phyloP scores from a whole-genome alignment of 495 filamentous ascomycete species.

The Podospora bellae-mahoneyi region DNA sequence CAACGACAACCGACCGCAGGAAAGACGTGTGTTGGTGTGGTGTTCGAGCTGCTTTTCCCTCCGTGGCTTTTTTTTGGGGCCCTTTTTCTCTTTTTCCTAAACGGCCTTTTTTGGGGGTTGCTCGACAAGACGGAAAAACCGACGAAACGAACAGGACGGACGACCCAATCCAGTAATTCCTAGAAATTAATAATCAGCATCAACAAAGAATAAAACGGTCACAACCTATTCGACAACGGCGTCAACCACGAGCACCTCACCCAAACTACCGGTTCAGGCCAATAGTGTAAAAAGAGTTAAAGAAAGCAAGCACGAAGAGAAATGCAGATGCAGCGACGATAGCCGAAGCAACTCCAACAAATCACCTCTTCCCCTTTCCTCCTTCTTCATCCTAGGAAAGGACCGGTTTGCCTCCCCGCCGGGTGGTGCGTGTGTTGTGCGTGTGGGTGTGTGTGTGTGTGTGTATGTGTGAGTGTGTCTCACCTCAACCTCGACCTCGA shows the following conservation, averaged over 20 bases:
- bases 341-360: slow-evolving; percentile 9
- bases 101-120: background rate
- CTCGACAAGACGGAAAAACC: background rate
- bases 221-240: background rate
- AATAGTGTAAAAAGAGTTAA: background rate
- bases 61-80: background rate
- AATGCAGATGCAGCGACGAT: slow-evolving; percentile 32
- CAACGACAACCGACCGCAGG: background rate
- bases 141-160: background rate
- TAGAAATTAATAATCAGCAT: slow-evolving; percentile 1
- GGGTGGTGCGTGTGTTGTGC: no score
- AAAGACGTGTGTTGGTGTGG: background rate
- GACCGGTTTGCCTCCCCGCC: no score
- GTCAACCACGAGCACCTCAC: background rate
- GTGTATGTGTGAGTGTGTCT: no score
- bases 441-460: no score
- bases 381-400: background rate
- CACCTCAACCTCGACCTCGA: background rate
- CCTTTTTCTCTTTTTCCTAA: background rate
- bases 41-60: background rate
- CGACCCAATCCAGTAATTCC: background rate
- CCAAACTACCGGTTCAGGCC: background rate
- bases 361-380: slow-evolving; percentile 2
- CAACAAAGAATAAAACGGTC: background rate
- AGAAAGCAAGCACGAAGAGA: slow-evolving; percentile 3